Evolutionary conservation across 768 basidiomycete genomes (phyloP).

Genomic region (Phanerodontia chrysosporium): DNA sequence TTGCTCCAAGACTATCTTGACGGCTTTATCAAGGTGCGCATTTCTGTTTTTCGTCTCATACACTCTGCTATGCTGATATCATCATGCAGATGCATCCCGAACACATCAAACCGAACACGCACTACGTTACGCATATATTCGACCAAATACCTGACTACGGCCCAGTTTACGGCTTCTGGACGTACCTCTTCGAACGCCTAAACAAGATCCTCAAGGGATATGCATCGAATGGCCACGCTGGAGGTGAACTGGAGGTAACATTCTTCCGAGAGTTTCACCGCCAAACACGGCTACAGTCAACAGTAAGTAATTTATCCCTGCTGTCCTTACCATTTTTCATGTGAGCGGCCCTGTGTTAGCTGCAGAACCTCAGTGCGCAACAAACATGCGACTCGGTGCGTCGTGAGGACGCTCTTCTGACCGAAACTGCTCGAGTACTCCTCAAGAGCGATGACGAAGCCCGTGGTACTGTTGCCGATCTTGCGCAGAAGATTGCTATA

Average conservation of each 20-base stretch:
- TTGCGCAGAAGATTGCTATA: background rate
- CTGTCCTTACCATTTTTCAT: too few species aligned
- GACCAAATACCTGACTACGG: constrained; percentile 23
- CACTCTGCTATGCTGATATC: background rate
- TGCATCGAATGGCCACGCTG: constrained; percentile 21
- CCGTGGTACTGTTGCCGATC: background rate
- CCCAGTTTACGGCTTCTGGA: constrained; percentile 29
- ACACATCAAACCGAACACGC: constrained; percentile 21
- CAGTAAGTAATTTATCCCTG: constrained; percentile 11
- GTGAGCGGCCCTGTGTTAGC: too few species aligned
- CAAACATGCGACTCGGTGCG: too few species aligned
- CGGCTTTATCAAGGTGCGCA: constrained; percentile 9
- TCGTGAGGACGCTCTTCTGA: background rate
- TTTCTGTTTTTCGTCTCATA: background rate
- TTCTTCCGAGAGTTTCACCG: constrained; percentile 23
- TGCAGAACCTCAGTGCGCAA: background rate
- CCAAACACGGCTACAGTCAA: constrained; percentile 4
- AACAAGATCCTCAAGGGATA: constrained; percentile 29
- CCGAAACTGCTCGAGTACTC: background rate
- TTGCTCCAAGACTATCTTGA: constrained; percentile 10
- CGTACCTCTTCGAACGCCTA: constrained; percentile 27
- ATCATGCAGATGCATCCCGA: constrained; percentile 16
- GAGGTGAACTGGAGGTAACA: constrained; percentile 26
- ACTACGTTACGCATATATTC: constrained; percentile 20
- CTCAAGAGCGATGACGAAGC: background rate